These are phyloP conservation scores for Serendipita sp. DNA, from an alignment of 768 basidiomycete species.

Conservation along the genomic window DNA sequence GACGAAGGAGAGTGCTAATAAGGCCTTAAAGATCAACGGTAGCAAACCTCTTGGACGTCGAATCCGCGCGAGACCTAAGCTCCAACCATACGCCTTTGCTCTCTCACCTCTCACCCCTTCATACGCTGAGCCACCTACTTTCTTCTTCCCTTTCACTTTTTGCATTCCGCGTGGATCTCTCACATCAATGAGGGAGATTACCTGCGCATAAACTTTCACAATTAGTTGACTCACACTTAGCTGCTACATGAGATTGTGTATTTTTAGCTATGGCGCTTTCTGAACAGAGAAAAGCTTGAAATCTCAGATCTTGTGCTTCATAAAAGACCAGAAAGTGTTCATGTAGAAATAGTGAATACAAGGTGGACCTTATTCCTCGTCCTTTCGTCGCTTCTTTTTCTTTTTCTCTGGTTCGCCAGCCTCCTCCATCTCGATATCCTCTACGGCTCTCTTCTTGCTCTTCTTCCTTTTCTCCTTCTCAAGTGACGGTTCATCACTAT, in stretches of 20 bases:
- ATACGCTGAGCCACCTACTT: not conserved
- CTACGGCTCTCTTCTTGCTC: constrained; percentile 23
- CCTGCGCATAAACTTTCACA: not conserved
- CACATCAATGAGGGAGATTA: not conserved
- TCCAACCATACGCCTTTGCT: constrained; percentile 1
- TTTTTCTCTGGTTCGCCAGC: constrained; percentile 20
- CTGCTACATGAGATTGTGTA: not conserved
- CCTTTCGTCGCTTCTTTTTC: constrained; percentile 33
- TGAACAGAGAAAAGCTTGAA: not conserved
- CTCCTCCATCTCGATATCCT: constrained; percentile 14
- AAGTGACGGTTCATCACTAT: not conserved
- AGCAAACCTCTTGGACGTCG: not conserved
- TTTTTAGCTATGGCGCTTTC: not conserved
- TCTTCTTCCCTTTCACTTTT: not conserved
- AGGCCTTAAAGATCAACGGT: not conserved
- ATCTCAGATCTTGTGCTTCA: not conserved
- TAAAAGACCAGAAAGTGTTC: not conserved
- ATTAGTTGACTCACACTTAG: not conserved
- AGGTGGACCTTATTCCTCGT: constrained; percentile 37
- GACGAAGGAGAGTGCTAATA: not conserved
- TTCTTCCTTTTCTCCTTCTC: constrained; percentile 14
- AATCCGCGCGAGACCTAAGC: constrained; percentile 3
- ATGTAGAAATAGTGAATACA: not conserved
- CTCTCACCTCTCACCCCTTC: not conserved
- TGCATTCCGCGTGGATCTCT: not conserved